Conservation (phyloP, 2,329 filamentous ascomycete genomes). For the Trichoderma pleuroti region DNA sequence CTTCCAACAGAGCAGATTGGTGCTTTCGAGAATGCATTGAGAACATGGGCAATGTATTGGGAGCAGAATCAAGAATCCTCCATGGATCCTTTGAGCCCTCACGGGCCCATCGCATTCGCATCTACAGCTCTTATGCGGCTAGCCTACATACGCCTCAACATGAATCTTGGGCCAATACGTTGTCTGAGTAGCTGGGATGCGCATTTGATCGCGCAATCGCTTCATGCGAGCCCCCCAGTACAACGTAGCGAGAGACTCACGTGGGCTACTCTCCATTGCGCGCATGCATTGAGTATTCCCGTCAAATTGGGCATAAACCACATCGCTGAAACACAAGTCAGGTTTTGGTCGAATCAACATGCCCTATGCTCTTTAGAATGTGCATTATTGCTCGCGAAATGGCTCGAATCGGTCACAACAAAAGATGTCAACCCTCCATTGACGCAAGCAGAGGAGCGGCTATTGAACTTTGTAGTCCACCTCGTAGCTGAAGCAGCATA, state of each 20-base stretch:
- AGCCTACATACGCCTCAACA: not conserved
- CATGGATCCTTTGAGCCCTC: not conserved
- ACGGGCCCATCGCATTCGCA: not conserved
- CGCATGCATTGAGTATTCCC: not conserved
- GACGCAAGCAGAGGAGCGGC: not conserved
- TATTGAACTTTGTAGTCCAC: not conserved
- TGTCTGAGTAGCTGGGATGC: not conserved
- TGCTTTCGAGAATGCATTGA: not conserved
- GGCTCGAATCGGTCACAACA: not conserved
- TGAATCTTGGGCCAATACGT: not conserved
- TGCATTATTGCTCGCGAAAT: not conserved
- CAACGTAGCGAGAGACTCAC: not conserved
- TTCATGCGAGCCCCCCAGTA: not conserved
- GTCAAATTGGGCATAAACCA: not conserved
- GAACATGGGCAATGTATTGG: not conserved
- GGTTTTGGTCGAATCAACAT: not conserved
- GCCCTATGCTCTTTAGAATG: not conserved
- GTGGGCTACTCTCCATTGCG: not conserved
- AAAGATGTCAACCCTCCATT: not conserved
- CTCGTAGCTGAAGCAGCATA: not conserved
- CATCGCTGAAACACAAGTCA: not conserved
- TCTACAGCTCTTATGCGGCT: not conserved
- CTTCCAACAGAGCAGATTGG: not conserved
- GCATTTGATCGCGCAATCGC: not conserved
- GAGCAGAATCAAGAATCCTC: not conserved